Percentiles rank a stretch among this genome's conserved stretches.
Conservation (phyloP, 345 rosid species). For the Camelina sativa region DNA sequence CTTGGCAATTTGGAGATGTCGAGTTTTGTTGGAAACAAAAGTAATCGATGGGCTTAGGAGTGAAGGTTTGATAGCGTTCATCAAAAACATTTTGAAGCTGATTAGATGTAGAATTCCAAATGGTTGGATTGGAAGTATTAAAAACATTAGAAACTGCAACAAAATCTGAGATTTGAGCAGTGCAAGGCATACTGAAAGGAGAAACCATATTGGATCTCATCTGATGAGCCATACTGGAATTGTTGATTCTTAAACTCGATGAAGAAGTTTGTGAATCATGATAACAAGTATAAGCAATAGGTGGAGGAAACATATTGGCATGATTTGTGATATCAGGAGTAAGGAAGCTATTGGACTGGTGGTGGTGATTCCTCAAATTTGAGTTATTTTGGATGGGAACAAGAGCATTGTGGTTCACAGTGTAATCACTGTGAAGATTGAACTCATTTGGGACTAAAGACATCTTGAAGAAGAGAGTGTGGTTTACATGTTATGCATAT, state of each 20-base stretch:
- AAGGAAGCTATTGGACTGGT: neutral
- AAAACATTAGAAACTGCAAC: neutral
- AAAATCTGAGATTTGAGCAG: neutral
- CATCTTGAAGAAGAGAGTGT: slow-evolving; percentile 3
- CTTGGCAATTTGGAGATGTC: neutral
- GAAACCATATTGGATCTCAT: neutral
- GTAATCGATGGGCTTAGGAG: neutral
- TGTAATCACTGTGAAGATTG: neutral
- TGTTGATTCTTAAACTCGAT: neutral
- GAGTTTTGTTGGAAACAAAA: neutral
- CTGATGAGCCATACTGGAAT: neutral
- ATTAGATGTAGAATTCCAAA: neutral
- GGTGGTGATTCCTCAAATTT: neutral
- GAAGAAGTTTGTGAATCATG: neutral
- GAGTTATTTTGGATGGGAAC: slow-evolving; percentile 13
- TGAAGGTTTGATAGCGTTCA: neutral
- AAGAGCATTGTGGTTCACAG: neutral
- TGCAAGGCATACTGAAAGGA: neutral
- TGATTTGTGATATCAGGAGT: slow-evolving; percentile 7
- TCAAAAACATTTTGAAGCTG: neutral
- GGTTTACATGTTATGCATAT: neutral
- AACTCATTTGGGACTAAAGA: slow-evolving; percentile 20
- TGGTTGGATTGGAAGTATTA: neutral
- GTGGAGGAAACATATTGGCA: neutral
- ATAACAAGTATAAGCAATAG: neutral